Base-by-base conservation (phyloP, 2,329 filamentous ascomycete species). In the Penicillium polonicum region DNA sequence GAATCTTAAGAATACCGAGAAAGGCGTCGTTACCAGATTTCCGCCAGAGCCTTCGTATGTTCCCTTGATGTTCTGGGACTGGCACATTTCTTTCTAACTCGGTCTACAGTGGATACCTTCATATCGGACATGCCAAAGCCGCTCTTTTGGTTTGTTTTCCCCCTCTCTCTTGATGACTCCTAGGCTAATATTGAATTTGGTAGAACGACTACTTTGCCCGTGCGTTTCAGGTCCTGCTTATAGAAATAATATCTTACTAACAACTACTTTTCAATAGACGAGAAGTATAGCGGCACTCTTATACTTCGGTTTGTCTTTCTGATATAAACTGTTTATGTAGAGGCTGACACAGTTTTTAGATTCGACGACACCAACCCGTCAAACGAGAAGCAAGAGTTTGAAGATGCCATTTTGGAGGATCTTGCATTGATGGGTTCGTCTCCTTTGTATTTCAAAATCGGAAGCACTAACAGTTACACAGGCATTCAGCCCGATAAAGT, bases 321-420 rank as follows among this genome's bases (percentile, higher is more conserved):
- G 38, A 12, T 19, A 21, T 21, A 21, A 41, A 13, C 19, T 41
- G 38, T 13, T 13, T 12, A 41, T 2, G 12, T 4, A 23, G 19
- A 23, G 10, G 12, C 39, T 23, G 15, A 42, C 39, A 23, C 39
- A 8, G 15, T 23, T 1, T 23, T 97, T 50, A 60, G 59, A 59
- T 94, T 99, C 71, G 94, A 99, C 72, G 94, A 99, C 72, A 99
- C 94, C 56, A 99, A 99, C 78, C 94, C 94, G 7, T 88, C 89
- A 60, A 97, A 97, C 75, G 94, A 99, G 82, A 97, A 96, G 80
- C 87, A 93, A 74, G 94, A 97, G 79, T 99, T 88, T 74, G 88
- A 97, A 73, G 92, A 97, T 76, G 85, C 92, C 7, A 97, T 99
- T 61, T 82, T 96, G 38, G 89, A 96, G 79, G 94, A 99, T 76